Base-by-base conservation (phyloP, 345 rosid genomes). In the Corchorus capsularis region DNA sequence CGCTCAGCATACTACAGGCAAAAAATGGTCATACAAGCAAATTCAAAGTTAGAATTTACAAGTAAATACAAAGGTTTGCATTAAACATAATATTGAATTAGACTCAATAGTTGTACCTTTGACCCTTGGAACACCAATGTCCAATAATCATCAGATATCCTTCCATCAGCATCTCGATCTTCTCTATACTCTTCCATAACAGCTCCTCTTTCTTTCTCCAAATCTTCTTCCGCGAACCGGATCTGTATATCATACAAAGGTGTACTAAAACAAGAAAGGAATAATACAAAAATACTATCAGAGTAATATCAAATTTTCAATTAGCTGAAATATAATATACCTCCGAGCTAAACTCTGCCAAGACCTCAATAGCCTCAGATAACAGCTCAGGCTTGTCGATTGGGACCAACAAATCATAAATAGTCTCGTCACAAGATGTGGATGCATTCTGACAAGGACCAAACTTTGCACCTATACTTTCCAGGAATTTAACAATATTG, bases 401-500 rank as follows among this genome's bases (percentile, higher is more conserved):
- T 10, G 98, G 98, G 55, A 94, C 97, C 76, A 92, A 87, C 84
- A 92, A 74, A 80, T 94, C 95, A 15, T 94, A 94, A 7, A 94
- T 83, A 47, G 98, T 94, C 82, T 94, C 95, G 74, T 90, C 98
- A 55, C 93, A 81, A 19, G 95, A 88, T 9, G 98, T 94, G 60
- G 85, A 84, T 22, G 95, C 98, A 85, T 94, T 94, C 72, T 94
- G 98, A 85, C 98, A 90, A 13, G 98, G 92, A 20, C 98, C 98
- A 78, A 94, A 94, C 79, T 94, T 95, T 4, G 98, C 98, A 56
- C 98, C 98, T 13, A 92, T 82, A 79, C 98, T 94, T 83, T 92
- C 98, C 19, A 94, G 85, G 82, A 94, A 94, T 78, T 88, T 94
- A 56, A 94, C 89, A 27, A 94, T 92, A 71, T 89, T 97, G 60